Conservation (phyloP, 2,329 filamentous ascomycete genomes). For the Chalaropsis thielavioides region DNA sequence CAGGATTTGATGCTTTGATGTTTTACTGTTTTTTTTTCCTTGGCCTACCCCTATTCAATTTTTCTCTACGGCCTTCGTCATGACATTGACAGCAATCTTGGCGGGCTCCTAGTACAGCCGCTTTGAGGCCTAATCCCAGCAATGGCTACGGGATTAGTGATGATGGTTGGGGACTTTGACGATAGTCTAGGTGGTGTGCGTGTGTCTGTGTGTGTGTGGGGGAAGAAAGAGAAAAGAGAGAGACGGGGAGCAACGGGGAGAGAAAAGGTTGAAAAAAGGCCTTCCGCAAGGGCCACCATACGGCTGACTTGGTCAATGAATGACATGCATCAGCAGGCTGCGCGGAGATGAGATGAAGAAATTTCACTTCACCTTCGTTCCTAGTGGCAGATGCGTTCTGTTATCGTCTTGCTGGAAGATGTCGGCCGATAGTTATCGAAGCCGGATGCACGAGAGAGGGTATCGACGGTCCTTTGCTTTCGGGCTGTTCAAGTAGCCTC, state of each 20-base stretch:
- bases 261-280: neutral
- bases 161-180: neutral
- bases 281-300: neutral
- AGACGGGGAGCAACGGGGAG: neutral
- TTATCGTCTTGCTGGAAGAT: neutral
- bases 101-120: neutral
- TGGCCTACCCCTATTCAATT: neutral
- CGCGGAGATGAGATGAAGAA: conserved; percentile 4
- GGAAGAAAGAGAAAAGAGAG: neutral
- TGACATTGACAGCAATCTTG: conserved; percentile 3
- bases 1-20: conserved; percentile 5
- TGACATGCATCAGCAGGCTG: neutral
- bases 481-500: no score
- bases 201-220: neutral
- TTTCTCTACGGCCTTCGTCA: neutral
- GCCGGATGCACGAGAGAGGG: neutral
- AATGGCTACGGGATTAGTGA: neutral
- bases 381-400: neutral
- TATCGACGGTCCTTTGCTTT: neutral
- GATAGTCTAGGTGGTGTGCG: neutral
- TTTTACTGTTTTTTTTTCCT: neutral
- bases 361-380: neutral
- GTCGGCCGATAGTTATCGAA: neutral
- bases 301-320: neutral
- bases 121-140: conserved; percentile 4